Conservation (phyloP, 306 rosid genomes). For the Calophaca sinica region DNA sequence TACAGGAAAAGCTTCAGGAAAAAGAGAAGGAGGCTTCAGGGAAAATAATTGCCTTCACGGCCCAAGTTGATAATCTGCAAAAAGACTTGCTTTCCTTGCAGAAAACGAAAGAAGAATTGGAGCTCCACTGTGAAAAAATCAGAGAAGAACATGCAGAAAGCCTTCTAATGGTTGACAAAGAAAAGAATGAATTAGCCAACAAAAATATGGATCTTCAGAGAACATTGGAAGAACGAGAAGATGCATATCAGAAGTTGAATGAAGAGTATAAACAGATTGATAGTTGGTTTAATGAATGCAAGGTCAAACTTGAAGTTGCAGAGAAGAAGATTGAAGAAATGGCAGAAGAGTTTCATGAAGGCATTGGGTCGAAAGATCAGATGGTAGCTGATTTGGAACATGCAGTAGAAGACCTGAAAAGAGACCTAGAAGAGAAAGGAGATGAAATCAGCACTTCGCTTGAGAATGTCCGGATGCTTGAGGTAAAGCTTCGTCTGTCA, state of each 20-base stretch:
- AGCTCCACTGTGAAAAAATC: constrained; percentile 53
- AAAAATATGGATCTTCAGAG: constrained; percentile 53
- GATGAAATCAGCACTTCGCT: constrained; percentile 65
- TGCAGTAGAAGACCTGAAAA: constrained; percentile 67
- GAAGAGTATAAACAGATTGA: constrained; percentile 65
- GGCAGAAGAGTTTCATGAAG: constrained; percentile 54
- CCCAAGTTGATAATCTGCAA: constrained; percentile 63
- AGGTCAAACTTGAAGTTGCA: constrained; percentile 59
- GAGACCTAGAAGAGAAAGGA: constrained; percentile 78
- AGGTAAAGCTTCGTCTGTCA: constrained; percentile 93
- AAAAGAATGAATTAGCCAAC: constrained; percentile 62
- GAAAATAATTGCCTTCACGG: constrained; percentile 54
- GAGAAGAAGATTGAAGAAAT: constrained; percentile 67
- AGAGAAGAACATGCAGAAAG: constrained; percentile 61
- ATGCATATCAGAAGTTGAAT: constrained; percentile 59
- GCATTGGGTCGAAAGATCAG: constrained; percentile 63
- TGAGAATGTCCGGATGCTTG: constrained; percentile 69
- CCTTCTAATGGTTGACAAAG: constrained; percentile 55
- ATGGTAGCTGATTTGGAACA: constrained; percentile 68
- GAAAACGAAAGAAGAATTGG: constrained; percentile 65
- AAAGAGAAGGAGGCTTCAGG: constrained; percentile 64
- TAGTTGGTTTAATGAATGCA: constrained; percentile 60
- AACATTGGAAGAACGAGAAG: constrained; percentile 63
- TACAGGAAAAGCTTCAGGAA: constrained; percentile 54
- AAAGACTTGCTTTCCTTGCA: constrained; percentile 63